phyloP scores from a whole-genome alignment of 2,329 filamentous ascomycete genomes.

The Aspergillus bombycis region DNA sequence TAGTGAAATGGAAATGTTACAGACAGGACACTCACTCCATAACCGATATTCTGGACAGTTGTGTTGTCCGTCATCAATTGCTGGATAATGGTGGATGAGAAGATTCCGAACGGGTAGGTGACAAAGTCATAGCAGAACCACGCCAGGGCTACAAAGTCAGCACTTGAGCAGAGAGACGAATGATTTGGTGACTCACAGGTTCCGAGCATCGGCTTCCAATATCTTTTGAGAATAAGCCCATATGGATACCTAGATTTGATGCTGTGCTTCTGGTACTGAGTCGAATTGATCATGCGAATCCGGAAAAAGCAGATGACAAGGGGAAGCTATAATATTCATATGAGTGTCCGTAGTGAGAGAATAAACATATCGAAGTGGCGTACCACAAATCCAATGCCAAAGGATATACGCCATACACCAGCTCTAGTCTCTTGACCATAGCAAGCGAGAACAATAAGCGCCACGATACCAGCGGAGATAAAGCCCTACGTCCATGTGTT shows the following conservation, averaged over 20 bases:
- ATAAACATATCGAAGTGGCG: neutral
- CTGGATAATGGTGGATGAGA: conserved; percentile 56
- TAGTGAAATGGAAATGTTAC: neutral
- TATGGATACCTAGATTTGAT: conserved; percentile 54
- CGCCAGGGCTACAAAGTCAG: conserved; percentile 34
- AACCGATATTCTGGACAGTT: conserved; percentile 38
- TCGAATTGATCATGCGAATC: conserved; percentile 56
- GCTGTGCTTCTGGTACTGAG: conserved; percentile 52
- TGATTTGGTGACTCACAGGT: conserved; percentile 30
- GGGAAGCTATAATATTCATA: conserved; percentile 39
- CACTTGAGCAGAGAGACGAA: too few relatives aligned
- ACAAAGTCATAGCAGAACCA: conserved; percentile 62
- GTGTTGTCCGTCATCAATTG: conserved; percentile 46
- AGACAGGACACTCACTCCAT: conserved; percentile 20
- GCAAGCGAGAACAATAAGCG: conserved; percentile 30
- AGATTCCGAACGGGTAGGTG: conserved; percentile 59
- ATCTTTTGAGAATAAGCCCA: conserved; percentile 50
- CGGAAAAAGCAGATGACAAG: conserved; percentile 58
- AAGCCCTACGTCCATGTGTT: conserved; percentile 22
- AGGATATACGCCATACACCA: conserved; percentile 54
- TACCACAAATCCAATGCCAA: conserved; percentile 53
- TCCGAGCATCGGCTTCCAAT: conserved; percentile 55
- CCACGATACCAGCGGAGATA: conserved; percentile 26
- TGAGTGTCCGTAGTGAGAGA: neutral
- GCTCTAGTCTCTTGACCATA: conserved; percentile 23